Evolutionary conservation across 2,329 filamentous ascomycete species (phyloP), one percentile per base, ranked within the genome.

Genomic region (Colletotrichum gigasporum): DNA sequence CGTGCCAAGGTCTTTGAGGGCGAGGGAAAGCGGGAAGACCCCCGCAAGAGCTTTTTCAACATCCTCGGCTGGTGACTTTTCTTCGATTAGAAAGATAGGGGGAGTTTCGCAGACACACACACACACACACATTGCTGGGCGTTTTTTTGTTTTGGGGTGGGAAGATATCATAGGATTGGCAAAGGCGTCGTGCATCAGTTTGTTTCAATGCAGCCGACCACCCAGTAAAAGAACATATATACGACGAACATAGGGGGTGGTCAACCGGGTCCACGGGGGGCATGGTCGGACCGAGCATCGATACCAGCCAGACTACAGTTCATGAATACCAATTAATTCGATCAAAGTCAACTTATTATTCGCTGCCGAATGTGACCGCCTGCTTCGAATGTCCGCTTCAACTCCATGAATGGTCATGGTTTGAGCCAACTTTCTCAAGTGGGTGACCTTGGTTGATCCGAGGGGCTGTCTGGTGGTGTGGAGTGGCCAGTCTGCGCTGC

Each of bases 31-130:
- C n/a, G n/a, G n/a, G 62, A 69, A 32, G 77, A 78, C 58, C 76
- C 76, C 24, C 74, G 76, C 48, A 75, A 67, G 54, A 77, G 72
- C 61, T 56, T 76, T 20, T 72, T 75, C 68, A 78, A 78, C 68
- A 37, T 75, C 24, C 67, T 78, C 34, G 70, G 76, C 57, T 73
- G 74, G 70, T 71, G 70, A 69, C 71, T 69, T 1, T 53, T 54
- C 0, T 20, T n/a, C 28, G 41, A 39, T 28, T 48, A 55, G 11
- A 52, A 52, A 5, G 53, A 58, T 3, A 53, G 14, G 9, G 5
- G 14, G 10, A 24, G 11, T 42, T 56, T 42, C 44, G 24, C 22
- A 42, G 37, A 12, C 22, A 51, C 14, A n/a, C n/a, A n/a, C n/a
- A n/a, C n/a, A 34, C 18, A 54, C 37, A 24, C 39, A 32, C 45